Evolutionary conservation across 768 basidiomycete species (phyloP), one percentile per base, ranked within the genome.

Genomic region (Lentinula edodes): DNA sequence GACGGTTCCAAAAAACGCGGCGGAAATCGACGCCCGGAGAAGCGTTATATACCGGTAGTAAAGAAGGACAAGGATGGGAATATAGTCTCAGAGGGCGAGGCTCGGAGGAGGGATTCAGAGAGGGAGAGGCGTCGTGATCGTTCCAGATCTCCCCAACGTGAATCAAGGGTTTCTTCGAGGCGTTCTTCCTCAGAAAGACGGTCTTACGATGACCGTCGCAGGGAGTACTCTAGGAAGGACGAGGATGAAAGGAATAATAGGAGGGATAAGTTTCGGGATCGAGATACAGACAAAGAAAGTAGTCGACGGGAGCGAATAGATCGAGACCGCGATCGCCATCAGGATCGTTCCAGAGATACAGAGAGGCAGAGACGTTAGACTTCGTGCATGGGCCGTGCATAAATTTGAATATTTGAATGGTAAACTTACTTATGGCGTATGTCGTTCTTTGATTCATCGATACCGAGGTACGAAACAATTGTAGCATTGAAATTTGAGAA

Each of bases 11-110:
- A 71, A 71, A 84, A 78, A 74, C 82, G 78, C 68, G 73, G 74
- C 61, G 65, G 63, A 6, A 76, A 70, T 65, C 80, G 74, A 66
- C 75, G 80, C 36, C 82, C 83, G 3, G 91, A 93, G 59, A 86
- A 84, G 75, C 83, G 86, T 66, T 98, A 97, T 69, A 76, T 95
- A 32, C 95, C 97, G 10, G 76, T 98, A 35, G 69, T 93, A 50
- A 92, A 85, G 74, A 80, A 79, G 70, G 92, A 91, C 56, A 78
- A 79, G 58, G 79, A 80, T 55, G 70, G 69, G n/a, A 66, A 66
- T 51, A 66, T 67, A 41, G 65, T 67, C 50, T 63, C 66, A 42
- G 66, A 69, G 46, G 45, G 61, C 54, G 59, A 62, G 52, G 60
- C 60, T 42, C 64, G 61, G 52, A 58, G 36, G 42, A 45, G 65